Base-by-base conservation (phyloP, 2,329 filamentous ascomycete species). In the Colletotrichum sp. region DNA sequence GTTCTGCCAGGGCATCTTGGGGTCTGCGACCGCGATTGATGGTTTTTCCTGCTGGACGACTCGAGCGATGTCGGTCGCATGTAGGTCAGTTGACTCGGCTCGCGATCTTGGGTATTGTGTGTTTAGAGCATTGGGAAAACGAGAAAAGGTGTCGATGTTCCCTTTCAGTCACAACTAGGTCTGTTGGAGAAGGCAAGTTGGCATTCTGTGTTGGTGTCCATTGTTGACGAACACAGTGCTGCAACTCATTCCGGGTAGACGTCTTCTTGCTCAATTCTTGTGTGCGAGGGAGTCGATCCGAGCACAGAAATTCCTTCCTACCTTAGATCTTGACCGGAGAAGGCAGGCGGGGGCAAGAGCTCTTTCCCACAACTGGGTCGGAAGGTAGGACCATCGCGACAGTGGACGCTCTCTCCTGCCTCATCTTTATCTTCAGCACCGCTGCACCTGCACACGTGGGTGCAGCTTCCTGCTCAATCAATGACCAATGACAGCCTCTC, bases 1-100 rank as follows among this genome's bases (percentile, higher is more conserved):
- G 57, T 73, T 71, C 36, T 66, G 68, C 71, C 71, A 66, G 68
- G 21, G 5, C 29, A 16, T 66, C 43, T 59, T 43, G 3, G n/a
- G 31, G 3, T 11, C 9, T 63, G n/a, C 12, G 16, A 13, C 24
- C 24, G 43, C 29, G 68, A 71, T 51, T 66, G 62, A 73, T 71
- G 43, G 57, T 73, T 73, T 57, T 73, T 71, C 71, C 71, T 43
- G 31, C 29, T 33, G 12, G 12, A 27, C 5, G 16, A 8, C 33
- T 5, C 18, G 16, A 51, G 57, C 61, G 51, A 33, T 55, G 61
- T 65, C 67, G 54, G 38, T 29, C 31, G n/a, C 24, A 8, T 38
- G 9, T 15, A 61, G 13, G 11, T 62, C 33, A 12, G n/a, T 8
- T 21, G 27, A 31, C 54, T 57, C 24, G 24, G 24, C 7, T 7